These are phyloP conservation scores for Drechslera avenae DNA, from an alignment of 2,329 filamentous ascomycete species.

Conservation along the genomic window DNA sequence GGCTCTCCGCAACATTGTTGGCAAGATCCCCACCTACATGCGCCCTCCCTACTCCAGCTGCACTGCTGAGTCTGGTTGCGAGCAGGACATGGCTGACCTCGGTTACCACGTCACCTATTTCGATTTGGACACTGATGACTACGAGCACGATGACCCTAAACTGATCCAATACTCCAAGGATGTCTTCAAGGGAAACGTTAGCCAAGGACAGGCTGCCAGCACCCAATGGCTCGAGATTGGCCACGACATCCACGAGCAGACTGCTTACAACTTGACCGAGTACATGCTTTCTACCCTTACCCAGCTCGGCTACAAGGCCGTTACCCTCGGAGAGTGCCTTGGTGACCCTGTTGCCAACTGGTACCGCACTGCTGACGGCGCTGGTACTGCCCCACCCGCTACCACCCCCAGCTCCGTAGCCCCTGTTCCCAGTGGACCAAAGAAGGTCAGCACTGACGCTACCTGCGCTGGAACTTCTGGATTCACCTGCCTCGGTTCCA, in stretches of 20 bases:
- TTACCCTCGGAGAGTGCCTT: conserved; percentile 56
- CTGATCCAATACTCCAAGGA: conserved; percentile 43
- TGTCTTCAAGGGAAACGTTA: conserved; percentile 43
- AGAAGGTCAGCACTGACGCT: conserved; percentile 3
- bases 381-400: neutral
- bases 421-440: neutral
- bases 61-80: conserved; percentile 41
- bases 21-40: conserved; percentile 62
- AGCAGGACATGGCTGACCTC: conserved; percentile 48
- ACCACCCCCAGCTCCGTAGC: neutral
- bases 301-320: conserved; percentile 50
- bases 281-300: conserved; percentile 52
- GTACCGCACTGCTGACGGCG: conserved; percentile 39
- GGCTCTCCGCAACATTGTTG: conserved; percentile 60
- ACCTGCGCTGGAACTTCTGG: conserved; percentile 6
- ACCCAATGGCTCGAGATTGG: conserved; percentile 58
- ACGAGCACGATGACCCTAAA: conserved; percentile 36
- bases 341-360: conserved; percentile 54
- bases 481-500: neutral
- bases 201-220: conserved; percentile 3
- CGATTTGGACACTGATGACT: conserved; percentile 63
- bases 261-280: conserved; percentile 51
- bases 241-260: conserved; percentile 57
- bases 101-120: conserved; percentile 66
- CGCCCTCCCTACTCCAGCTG: conserved; percentile 57